Base-by-base conservation (phyloP, 345 rosid species). In the Cochlearia excelsa region DNA sequence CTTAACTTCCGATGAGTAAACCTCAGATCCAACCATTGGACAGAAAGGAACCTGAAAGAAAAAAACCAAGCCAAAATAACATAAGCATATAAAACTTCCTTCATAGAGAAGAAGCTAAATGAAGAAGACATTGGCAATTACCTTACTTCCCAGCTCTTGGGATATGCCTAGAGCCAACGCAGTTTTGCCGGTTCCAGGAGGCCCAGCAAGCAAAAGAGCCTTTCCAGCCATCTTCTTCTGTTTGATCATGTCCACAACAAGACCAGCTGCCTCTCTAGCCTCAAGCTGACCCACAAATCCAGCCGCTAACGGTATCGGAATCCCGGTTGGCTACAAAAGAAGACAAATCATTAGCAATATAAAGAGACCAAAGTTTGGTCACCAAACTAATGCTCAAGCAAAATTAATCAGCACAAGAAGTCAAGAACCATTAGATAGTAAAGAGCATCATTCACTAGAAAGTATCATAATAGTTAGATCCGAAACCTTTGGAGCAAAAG, bases 11-110 rank as follows among this genome's bases (percentile, higher is more conserved):
- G 97, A 87, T 26, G 97, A 93, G 77, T 93, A 93, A 23, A 93
- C 99, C 74, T 93, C 99, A 9, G 99, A 93, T 52, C 99, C 97
- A 44, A 93, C 96, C 99, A 93, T 93, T 46, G 97, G 99, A 69
- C 99, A 93, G 66, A 93, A 93, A 0, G 99, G 99, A 72, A 93
- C 96, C 98, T 91, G 59, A 70, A 75, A 47, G 61, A 7, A 60
- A 66, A 37, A 49, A 51, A 16, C 23, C 23, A 48, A 43, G 26
- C 16, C 8, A 40, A 43, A 10, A 45, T 49, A 8, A 27, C 39
- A 57, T 27, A 39, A 49, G 54, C 51, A 4, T 11, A 23, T 29
- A 26, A 34, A 64, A 28, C 43, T 6, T 10, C 26, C 35, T n/a
- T 26, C 48, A 35, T 26, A 61, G 9, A 46, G 38, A 47, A 62